Evolutionary conservation across 129 eudicot species (phyloP).

Genomic region (Escallonia rubra): DNA sequence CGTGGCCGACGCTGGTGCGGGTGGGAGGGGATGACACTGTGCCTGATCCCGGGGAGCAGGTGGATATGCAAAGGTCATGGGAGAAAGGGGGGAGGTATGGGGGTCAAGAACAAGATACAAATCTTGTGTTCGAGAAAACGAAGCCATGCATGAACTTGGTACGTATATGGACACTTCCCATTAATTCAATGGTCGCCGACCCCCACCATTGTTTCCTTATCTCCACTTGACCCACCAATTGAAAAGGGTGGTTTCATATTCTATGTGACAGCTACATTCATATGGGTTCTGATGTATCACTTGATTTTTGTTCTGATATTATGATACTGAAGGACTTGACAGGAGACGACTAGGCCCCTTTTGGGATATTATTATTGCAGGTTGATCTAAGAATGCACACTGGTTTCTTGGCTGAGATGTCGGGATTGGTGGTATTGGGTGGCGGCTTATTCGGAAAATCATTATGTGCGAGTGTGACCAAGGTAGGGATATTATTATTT

Average conservation of each 20-base stretch:
- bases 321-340: too few relatives aligned
- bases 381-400: too few relatives aligned
- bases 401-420: too few relatives aligned
- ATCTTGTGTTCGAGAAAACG: neutral
- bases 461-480: too few relatives aligned
- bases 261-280: neutral
- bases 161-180: constrained; percentile 22
- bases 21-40: neutral
- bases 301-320: too few relatives aligned
- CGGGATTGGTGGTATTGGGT: too few relatives aligned
- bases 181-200: neutral
- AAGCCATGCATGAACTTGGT: constrained; percentile 42
- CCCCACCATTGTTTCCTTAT: constrained; percentile 1
- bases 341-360: too few relatives aligned
- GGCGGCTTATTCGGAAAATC: too few relatives aligned
- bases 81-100: neutral
- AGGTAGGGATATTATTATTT: too few relatives aligned
- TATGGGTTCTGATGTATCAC: neutral
- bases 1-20: neutral
- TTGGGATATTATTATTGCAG: too few relatives aligned
- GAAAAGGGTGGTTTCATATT: neutral
- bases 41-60: neutral
- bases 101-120: neutral
- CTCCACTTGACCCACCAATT: neutral
- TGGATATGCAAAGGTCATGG: neutral